Base-by-base conservation (phyloP, 2,329 filamentous ascomycete species). In the Fusarium sacchari region DNA sequence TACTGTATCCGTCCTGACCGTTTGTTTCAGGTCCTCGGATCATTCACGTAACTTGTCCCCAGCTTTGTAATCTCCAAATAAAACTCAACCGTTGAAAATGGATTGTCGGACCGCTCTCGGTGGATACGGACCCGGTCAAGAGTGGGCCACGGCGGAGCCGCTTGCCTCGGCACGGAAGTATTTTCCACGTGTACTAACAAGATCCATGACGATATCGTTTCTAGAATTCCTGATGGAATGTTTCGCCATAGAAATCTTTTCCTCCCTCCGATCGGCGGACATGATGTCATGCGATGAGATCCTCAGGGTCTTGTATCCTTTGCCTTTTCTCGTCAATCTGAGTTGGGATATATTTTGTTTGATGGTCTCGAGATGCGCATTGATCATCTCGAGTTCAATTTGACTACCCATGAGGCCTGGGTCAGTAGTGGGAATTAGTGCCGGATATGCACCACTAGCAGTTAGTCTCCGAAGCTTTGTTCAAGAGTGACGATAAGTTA, bases 21-120 rank as follows among this genome's bases (percentile, higher is more conserved):
- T 50, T 50, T 49, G 56, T n/a, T 37, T 58, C 24, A 42, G 49
- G 20, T 44, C 28, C 20, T 61, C 49, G 50, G 59, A 24, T 30
- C 39, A 37, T 36, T 28, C 42, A 60, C 55, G 55, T 64, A 61
- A 61, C 43, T 24, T 17, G 18, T 11, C 26, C 57, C 59, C 14
- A 44, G 30, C 46, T 65, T 65, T 37, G 52, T 65, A 58, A 65
- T 59, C 37, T 36, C n/a, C 18, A 42, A 58, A 65, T 36, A 64
- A 55, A 55, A 28, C 40, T 39, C 49, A 20, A 43, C 42, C 34
- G 49, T 60, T 37, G 34, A 46, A 28, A 52, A 55, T 42, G 59
- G 28, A 24, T 37, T 42, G 46, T 49, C 26, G n/a, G 26, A 47
- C 49, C 34, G 30, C 40, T 30, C 37, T 39, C 18, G n/a, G 60